These are phyloP conservation scores for Pleurostoma richardsiae DNA, from an alignment of 2,329 filamentous ascomycete genomes.

Conservation along the genomic window DNA sequence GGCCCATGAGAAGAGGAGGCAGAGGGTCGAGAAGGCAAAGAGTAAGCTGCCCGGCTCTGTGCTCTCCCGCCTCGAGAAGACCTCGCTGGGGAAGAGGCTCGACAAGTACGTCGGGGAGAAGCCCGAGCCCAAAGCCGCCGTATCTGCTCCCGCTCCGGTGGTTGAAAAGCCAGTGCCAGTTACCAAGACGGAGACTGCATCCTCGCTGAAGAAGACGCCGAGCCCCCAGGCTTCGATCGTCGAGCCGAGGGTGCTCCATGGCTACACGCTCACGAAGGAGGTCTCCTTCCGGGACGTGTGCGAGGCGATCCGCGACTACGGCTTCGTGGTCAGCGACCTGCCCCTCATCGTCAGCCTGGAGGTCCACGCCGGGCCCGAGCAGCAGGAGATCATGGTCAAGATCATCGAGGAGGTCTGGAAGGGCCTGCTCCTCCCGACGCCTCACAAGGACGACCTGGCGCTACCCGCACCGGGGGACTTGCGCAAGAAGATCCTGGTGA, in stretches of 20 bases:
- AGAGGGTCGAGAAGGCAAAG: slow-evolving; percentile 58
- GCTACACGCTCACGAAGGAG: slow-evolving; percentile 85
- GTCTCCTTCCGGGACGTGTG: slow-evolving; percentile 85
- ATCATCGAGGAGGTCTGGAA: slow-evolving; percentile 86
- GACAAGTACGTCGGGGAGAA: slow-evolving; percentile 26
- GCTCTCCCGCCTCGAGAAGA: slow-evolving; percentile 40
- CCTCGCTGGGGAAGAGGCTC: slow-evolving; percentile 37
- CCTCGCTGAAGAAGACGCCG: slow-evolving; percentile 6
- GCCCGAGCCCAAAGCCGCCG: slow-evolving; percentile 9
- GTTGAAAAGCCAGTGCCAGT: slow-evolving; percentile 2
- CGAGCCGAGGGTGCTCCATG: slow-evolving; percentile 79
- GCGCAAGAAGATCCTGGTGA: slow-evolving; percentile 74
- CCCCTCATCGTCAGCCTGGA: slow-evolving; percentile 94
- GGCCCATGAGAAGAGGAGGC: slow-evolving; percentile 59
- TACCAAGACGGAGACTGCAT: not conserved
- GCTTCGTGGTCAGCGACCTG: slow-evolving; percentile 69
- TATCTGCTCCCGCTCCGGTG: not conserved
- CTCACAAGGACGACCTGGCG: slow-evolving; percentile 35
- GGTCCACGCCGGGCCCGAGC: slow-evolving; percentile 74
- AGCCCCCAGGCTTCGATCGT: slow-evolving; percentile 23
- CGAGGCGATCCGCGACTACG: slow-evolving; percentile 70
- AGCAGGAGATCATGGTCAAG: slow-evolving; percentile 86
- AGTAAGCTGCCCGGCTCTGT: slow-evolving; percentile 44
- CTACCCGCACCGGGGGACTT: slow-evolving; percentile 68
- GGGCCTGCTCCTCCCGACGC: slow-evolving; percentile 60